Base-by-base conservation (phyloP, 1,139 yeast genomes). In the Sugiyamaella pinicola region DNA sequence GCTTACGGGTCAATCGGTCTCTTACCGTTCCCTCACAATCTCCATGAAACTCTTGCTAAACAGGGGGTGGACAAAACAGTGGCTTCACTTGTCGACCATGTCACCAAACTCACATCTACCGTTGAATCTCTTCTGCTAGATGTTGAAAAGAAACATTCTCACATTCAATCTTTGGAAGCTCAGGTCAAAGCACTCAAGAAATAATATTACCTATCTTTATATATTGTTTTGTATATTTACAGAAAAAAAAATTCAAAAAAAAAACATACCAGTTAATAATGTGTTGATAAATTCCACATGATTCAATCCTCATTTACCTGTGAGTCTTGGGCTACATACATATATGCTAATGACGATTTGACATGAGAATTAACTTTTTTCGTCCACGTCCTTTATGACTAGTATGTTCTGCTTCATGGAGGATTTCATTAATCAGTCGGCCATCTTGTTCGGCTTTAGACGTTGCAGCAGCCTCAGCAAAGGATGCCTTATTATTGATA, bases 321-420 rank as follows among this genome's bases (percentile, higher is more conserved):
- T n/a, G n/a, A n/a, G 8, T 17, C 5, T 37, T 18, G 6, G 5
- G 6, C 12, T 33, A 33, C 17, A 33, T 33, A 33, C 5, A 7
- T 33, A 13, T 2, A 31, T 44, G 31, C 21, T 33, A 40, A 37
- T 39, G 51, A 15, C 51, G 53, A 18, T 59, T 62, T 7, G 66
- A 58, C 49, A 63, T 47, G 13, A 72, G 59, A 13, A 73, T 71
- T 26, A 71, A 65, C 61, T 69, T 69, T 64, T 75, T 76, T 62
- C 74, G 76, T 63, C 74, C 62, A 62, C 74, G 75, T 63, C 74
- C 62, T 69, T 74, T 53, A 64, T 70, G 41, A 47, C 61, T 62
- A 26, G 31, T 26, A 6, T 61, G 62, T 41, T 66, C 66, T 35
- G 68, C 67, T 66, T 55, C 53, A 15, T 55, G 54, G 43, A 61